These are phyloP conservation scores for Fragaria ananassa DNA, from an alignment of 306 rosid species.

Conservation along the genomic window DNA sequence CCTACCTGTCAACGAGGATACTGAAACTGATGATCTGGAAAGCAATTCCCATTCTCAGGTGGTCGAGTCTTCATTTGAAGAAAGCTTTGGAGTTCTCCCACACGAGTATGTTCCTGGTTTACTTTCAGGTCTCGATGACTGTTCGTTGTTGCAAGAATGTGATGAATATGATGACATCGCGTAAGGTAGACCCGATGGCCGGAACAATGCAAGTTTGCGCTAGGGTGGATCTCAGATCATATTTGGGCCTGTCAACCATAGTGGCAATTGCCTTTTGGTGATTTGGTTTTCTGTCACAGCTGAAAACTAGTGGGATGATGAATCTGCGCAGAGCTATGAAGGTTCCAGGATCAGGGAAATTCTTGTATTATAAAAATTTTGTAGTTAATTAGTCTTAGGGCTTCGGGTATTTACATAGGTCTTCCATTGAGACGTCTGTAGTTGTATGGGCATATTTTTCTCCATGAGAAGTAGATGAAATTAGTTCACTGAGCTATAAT, in stretches of 20 bases:
- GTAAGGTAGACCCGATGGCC: conserved; percentile 30
- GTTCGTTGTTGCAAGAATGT: conserved; percentile 43
- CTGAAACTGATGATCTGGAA: conserved; percentile 27
- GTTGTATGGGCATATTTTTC: conserved; percentile 30
- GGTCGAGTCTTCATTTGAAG: conserved; percentile 40
- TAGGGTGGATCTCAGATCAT: conserved; percentile 16
- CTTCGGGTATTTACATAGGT: conserved; percentile 29
- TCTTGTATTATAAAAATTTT: conserved; percentile 23
- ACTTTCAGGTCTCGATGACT: conserved; percentile 64
- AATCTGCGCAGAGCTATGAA: conserved; percentile 24
- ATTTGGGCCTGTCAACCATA: conserved; percentile 18
- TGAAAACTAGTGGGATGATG: conserved; percentile 14
- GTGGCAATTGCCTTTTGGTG: conserved; percentile 14
- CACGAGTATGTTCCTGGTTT: conserved; percentile 47
- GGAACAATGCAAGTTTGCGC: conserved; percentile 19
- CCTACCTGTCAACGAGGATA: conserved; percentile 29
- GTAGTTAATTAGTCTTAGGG: conserved; percentile 25
- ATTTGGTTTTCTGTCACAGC: conserved; percentile 15
- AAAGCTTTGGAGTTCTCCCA: conserved; percentile 36
- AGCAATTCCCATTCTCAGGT: conserved; percentile 26
- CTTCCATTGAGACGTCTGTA: conserved; percentile 30
- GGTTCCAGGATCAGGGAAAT: conserved; percentile 20
- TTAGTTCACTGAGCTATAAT: background rate
- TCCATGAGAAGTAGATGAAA: conserved; percentile 36
- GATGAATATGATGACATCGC: conserved; percentile 61